Evolutionary conservation across 768 basidiomycete genomes (phyloP).

Genomic region (Phaeotremella skinneri): DNA sequence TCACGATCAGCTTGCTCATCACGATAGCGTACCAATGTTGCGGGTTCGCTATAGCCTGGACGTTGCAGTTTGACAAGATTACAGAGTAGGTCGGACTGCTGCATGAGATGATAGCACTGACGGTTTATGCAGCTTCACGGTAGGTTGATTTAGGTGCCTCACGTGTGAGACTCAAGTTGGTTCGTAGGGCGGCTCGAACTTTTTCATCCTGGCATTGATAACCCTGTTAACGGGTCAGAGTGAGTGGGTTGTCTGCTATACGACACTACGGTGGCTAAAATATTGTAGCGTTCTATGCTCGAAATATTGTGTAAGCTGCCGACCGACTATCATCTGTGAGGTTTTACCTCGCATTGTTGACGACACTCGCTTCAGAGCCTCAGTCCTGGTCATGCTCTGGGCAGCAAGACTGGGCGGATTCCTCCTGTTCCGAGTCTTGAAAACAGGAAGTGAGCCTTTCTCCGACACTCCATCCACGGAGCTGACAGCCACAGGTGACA

Average conservation of each 20-base stretch:
- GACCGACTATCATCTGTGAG: slow-evolving; percentile 30
- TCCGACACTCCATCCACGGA: neutral
- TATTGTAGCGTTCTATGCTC: slow-evolving; percentile 56
- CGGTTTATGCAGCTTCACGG: slow-evolving; percentile 39
- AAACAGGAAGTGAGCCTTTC: slow-evolving; percentile 57
- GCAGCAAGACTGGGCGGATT: slow-evolving; percentile 64
- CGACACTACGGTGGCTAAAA: no score
- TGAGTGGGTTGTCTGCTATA: slow-evolving; percentile 17
- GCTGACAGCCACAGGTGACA: slow-evolving; percentile 52
- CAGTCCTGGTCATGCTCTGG: slow-evolving; percentile 67
- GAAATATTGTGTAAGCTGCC: slow-evolving; percentile 43
- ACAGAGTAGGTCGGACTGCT: slow-evolving; percentile 63
- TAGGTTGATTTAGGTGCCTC: neutral
- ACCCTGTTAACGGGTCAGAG: slow-evolving; percentile 64
- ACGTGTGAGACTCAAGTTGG: neutral
- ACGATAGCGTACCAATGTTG: slow-evolving; percentile 58
- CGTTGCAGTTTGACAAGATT: slow-evolving; percentile 68
- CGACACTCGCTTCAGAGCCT: slow-evolving; percentile 26
- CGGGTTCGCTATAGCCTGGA: slow-evolving; percentile 68
- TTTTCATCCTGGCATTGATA: slow-evolving; percentile 64
- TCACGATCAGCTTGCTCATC: slow-evolving; percentile 43
- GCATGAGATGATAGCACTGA: slow-evolving; percentile 73
- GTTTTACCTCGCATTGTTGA: neutral
- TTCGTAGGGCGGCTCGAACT: slow-evolving; percentile 60
- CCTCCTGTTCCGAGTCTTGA: slow-evolving; percentile 67